Evolutionary conservation across 2,329 filamentous ascomycete genomes (phyloP).

Genomic region (Thielaviopsis ethacetica): DNA sequence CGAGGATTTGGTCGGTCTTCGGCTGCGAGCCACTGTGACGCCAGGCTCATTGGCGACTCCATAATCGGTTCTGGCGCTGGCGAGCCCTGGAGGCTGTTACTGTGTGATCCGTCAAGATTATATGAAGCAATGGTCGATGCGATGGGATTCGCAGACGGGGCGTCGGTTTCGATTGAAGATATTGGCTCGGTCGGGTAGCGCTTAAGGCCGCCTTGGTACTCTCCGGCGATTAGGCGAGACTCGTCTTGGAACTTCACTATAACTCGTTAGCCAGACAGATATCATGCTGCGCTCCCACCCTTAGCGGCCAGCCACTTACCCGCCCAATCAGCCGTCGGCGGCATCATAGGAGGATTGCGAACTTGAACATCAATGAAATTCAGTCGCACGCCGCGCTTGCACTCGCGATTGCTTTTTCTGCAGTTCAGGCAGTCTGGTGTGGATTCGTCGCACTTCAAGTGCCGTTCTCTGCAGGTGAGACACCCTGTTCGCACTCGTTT

Average conservation of each 20-base stretch:
- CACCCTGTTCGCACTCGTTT: conserved; percentile 81
- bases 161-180: conserved; percentile 14
- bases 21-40: conserved; percentile 8
- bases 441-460: conserved; percentile 81
- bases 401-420: conserved; percentile 69
- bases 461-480: conserved; percentile 73
- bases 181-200: conserved; percentile 40
- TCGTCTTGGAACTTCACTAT: conserved; percentile 71
- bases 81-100: conserved; percentile 5
- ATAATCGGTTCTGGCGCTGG: conserved; percentile 1
- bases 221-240: conserved; percentile 74
- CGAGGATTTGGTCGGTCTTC: conserved; percentile 2
- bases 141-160: conserved; percentile 18
- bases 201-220: conserved; percentile 65
- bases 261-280: conserved; percentile 11
- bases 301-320: conserved; percentile 22
- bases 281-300: neutral
- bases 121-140: conserved; percentile 2
- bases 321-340: conserved; percentile 47
- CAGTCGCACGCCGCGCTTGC: conserved; percentile 70
- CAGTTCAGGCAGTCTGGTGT: conserved; percentile 55
- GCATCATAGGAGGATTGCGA: conserved; percentile 47
- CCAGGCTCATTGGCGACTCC: conserved; percentile 4
- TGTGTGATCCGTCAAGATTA: neutral
- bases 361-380: conserved; percentile 83